Evolutionary conservation across 805 yeast genomes (phyloP).

Genomic region (Lipomyces lipofer): DNA sequence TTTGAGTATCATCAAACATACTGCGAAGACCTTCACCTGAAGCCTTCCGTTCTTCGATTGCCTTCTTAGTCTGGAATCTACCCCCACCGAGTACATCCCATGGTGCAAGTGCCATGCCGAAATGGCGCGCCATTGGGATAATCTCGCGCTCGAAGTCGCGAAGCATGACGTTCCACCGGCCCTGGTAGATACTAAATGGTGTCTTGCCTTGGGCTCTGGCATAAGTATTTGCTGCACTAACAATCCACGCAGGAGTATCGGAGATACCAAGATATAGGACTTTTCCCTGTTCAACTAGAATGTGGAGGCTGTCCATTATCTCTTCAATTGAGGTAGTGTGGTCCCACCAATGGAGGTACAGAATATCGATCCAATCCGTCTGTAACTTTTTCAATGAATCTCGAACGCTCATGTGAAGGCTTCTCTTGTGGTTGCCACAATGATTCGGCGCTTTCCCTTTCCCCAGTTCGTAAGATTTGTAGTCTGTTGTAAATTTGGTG

Average conservation of each 20-base stretch:
- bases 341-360: slow-evolving; percentile 36
- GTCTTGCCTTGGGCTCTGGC: slow-evolving; percentile 33
- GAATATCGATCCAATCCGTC: slow-evolving; percentile 34
- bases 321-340: slow-evolving; percentile 33
- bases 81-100: slow-evolving; percentile 36
- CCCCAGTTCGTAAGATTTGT: neutral
- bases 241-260: slow-evolving; percentile 36
- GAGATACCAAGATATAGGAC: slow-evolving; percentile 34
- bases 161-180: slow-evolving; percentile 31
- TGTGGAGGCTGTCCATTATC: slow-evolving; percentile 31
- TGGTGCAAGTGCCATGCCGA: slow-evolving; percentile 36
- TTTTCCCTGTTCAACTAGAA: slow-evolving; percentile 26
- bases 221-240: slow-evolving; percentile 16
- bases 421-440: slow-evolving; percentile 6
- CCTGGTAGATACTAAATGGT: slow-evolving; percentile 35
- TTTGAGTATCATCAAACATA: slow-evolving; percentile 16
- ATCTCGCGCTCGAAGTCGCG: slow-evolving; percentile 36
- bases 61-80: slow-evolving; percentile 30
- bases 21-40: slow-evolving; percentile 25
- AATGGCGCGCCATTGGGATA: slow-evolving; percentile 34
- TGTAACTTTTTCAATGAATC: slow-evolving; percentile 21
- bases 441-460: slow-evolving; percentile 1
- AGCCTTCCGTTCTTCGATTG: slow-evolving; percentile 28
- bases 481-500: slow-evolving; percentile 40
- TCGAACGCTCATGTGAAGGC: slow-evolving; percentile 3